Evolutionary conservation across 202 grass and related monocot genomes (phyloP), one percentile per base, ranked within the genome.

Genomic region (Setaria italica): DNA sequence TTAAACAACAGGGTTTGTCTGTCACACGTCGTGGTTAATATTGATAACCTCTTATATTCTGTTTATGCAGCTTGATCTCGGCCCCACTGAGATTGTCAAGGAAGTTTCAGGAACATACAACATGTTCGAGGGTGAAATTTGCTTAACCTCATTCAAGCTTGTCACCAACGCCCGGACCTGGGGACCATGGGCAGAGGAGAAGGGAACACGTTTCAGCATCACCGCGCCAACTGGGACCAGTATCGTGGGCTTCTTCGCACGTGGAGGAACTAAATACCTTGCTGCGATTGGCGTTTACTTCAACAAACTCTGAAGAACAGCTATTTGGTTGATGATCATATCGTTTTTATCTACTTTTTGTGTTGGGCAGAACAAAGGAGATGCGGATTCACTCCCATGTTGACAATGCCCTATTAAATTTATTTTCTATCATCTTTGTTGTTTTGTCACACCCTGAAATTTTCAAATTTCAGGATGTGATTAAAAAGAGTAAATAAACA

Each of bases 211-310:
- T 41, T 67, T 67, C 65, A 20, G 1, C 64, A 39, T 67, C 2
- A 68, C 65, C 16, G 65, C 65, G 37, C 65, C 65, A 2, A 6
- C 3, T 8, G 25, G 35, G 6, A 68, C 7, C 37, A 68, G 65
- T 15, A 43, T 69, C 10, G 66, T 69, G 66, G 66, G 66, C 19
- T 69, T 69, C 37, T 69, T 41, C 41, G 66, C 16, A 43, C 66
- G 66, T 20, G 16, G 17, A 4, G 37, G 66, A 20, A 43, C 6
- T 5, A 41, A 8, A 0, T 20, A 43, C 4, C 1, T 69, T 2
- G 66, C 11, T 43, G 66, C 66, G 8, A 69, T 69, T n/a, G 66
- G 66, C n/a, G 66, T 69, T 11, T 69, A 69, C 37, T 1, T 69
- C 17, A 16, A 34, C 19, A 15, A 43, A 69, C 0, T 43, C 19